Percentiles rank a stretch among this genome's conserved stretches.
These are phyloP conservation scores for Podaxis rugospora DNA, from an alignment of 768 basidiomycete species.

Conservation along the genomic window DNA sequence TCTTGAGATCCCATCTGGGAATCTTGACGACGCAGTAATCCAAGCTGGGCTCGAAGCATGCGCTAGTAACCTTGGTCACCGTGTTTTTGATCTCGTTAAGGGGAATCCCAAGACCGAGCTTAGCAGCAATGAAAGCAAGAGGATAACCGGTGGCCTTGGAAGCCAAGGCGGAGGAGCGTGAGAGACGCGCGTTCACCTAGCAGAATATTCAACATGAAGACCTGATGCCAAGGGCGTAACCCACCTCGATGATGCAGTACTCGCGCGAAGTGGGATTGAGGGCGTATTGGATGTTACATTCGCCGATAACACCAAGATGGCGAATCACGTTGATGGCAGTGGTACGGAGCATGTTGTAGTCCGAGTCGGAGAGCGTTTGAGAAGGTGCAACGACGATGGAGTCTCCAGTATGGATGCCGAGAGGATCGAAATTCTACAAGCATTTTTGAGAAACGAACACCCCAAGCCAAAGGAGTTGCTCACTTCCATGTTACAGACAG, in stretches of 20 bases:
- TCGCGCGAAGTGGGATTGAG: conserved; percentile 93
- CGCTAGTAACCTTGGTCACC: conserved; percentile 93
- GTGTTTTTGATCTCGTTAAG: conserved; percentile 98
- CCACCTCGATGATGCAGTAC: conserved; percentile 96
- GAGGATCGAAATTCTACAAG: conserved; percentile 92
- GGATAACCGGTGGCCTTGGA: conserved; percentile 99
- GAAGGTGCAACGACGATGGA: conserved; percentile 98
- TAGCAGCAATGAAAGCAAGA: conserved; percentile 96
- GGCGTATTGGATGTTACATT: conserved; percentile 99
- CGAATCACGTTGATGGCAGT: conserved; percentile 98
- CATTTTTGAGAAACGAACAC: neutral
- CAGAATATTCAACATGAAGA: neutral
- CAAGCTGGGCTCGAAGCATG: conserved; percentile 97
- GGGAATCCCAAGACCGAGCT: conserved; percentile 94
- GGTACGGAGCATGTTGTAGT: conserved; percentile 98
- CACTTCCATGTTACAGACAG: conserved; percentile 99
- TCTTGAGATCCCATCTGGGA: conserved; percentile 98
- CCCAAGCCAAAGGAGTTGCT: conserved; percentile 21
- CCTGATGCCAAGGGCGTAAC: neutral
- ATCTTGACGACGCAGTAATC: conserved; percentile 99
- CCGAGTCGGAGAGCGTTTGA: conserved; percentile 97
- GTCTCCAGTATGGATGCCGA: conserved; percentile 98
- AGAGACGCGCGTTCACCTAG: conserved; percentile 90
- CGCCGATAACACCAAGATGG: conserved; percentile 96
- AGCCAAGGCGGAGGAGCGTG: conserved; percentile 94